Conservation (phyloP, 164 flowering plant species). For the Chimonanthus praecox region DNA sequence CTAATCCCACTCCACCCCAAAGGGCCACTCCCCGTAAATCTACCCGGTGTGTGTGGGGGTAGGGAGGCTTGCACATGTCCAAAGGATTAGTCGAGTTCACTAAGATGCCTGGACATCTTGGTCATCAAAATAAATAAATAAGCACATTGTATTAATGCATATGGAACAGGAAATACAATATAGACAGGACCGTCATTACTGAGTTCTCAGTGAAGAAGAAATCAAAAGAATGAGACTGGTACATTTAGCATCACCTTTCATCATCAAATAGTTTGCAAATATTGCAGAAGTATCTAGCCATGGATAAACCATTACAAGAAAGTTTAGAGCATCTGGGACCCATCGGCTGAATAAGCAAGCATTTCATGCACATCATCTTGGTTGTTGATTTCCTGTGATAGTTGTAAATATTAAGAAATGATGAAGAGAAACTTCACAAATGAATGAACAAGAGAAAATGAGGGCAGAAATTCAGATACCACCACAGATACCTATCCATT, state of each 20-base stretch:
- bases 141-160: background rate
- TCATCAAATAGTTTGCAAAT: conserved; percentile 88
- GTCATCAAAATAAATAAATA: too few species aligned
- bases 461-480: background rate
- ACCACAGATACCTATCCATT: conserved; percentile 52
- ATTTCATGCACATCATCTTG: conserved; percentile 94
- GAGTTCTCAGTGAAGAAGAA: background rate
- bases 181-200: background rate
- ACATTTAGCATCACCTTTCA: conserved; percentile 45
- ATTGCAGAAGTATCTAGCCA: conserved; percentile 80
- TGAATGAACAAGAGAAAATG: background rate
- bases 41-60: too few species aligned
- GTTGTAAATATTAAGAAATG: background rate
- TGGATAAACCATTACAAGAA: conserved; percentile 52
- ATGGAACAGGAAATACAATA: background rate
- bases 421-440: conserved; percentile 3
- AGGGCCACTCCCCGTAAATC: too few species aligned
- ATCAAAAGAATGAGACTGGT: background rate
- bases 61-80: too few species aligned
- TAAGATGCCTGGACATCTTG: too few species aligned
- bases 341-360: conserved; percentile 74
- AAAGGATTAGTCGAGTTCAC: too few species aligned
- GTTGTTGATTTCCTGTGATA: conserved; percentile 58
- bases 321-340: conserved; percentile 47
- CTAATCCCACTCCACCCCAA: too few species aligned